Base-by-base conservation (phyloP, 805 yeast genomes). In the Scheffersomyces amazonensis region DNA sequence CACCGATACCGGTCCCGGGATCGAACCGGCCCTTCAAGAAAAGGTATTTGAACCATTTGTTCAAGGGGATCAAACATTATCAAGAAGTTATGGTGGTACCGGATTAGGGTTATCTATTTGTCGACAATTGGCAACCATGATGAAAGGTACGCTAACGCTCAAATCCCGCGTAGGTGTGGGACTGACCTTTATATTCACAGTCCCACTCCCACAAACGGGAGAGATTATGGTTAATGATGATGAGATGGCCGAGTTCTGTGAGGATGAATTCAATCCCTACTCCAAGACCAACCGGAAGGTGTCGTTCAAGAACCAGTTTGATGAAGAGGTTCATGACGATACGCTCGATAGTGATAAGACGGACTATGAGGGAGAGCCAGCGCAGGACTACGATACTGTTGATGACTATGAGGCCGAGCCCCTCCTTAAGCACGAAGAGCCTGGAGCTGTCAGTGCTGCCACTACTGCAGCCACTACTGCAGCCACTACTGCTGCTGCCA, bases 41-140 rank as follows among this genome's bases (percentile, higher is more conserved):
- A 80, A 84, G 43, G 95, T 91, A 1, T 91, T 91, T 60, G 97
- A 93, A 53, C 97, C 98, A 1, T 91, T 91, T 67, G 89, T 90
- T 15, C 99, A 91, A 64, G 99, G 98, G 37, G 98, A 91, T 54
- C 96, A 89, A 59, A 88, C 96, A 0, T 69, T 88, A 19, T 86
- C 96, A 4, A 74, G 96, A 54, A 87, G 90, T 40, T 83, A 85
- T 54, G 97, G 98, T 41, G 99, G 99, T 48, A 93, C 97, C 0
- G 99, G 98, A 2, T 69, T 91, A 34, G 99, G 99, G 1, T 73
- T 91, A 31, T 74, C 81, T 1, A 91, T 91, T 53, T 93, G 97
- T 62, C 73, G 87, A 42, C 97, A 91, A 60, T 75, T 93, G 42
- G 96, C 96, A 0, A 76, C 75, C 24, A 78, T 90, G 80, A 91